These are phyloP conservation scores for Fomitopsis betulina DNA, from an alignment of 1,284 basidiomycete species.

Conservation along the genomic window DNA sequence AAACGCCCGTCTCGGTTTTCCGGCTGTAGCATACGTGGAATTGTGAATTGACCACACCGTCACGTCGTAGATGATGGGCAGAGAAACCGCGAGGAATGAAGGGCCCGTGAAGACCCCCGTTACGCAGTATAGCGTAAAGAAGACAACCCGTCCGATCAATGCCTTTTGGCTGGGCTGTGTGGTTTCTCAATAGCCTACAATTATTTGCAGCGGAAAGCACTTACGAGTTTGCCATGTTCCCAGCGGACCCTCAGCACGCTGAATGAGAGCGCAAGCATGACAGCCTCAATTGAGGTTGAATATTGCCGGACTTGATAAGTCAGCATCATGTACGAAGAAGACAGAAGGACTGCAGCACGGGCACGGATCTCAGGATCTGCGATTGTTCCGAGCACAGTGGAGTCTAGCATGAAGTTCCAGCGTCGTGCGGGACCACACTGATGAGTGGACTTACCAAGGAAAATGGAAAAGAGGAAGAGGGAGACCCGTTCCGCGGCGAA, in stretches of 20 bases:
- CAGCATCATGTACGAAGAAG: slow-evolving; percentile 33
- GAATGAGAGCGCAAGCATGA: slow-evolving; percentile 28
- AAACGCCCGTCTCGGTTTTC: background rate
- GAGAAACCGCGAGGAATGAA: slow-evolving; percentile 32
- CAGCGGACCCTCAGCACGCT: slow-evolving; percentile 9
- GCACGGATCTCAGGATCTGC: slow-evolving; percentile 14
- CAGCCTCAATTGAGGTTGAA: slow-evolving; percentile 35
- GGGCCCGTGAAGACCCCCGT: slow-evolving; percentile 31
- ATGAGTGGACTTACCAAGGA: no score
- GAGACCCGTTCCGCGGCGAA: no score
- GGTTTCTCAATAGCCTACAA: background rate
- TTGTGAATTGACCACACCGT: slow-evolving; percentile 14
- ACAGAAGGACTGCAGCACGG: slow-evolving; percentile 28
- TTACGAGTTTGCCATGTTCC: background rate
- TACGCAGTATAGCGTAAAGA: slow-evolving; percentile 10
- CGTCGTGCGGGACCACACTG: no score
- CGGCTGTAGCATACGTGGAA: background rate
- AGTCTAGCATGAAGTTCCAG: slow-evolving; percentile 21
- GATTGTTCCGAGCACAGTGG: slow-evolving; percentile 23
- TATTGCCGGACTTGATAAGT: slow-evolving; percentile 38
- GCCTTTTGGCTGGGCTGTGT: background rate
- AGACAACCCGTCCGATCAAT: background rate
- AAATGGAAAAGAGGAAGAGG: no score
- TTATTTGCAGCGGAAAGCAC: no score
- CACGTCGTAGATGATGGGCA: slow-evolving; percentile 27